phyloP scores from a whole-genome alignment of 768 basidiomycete species.

The Termitomyces sp. region DNA sequence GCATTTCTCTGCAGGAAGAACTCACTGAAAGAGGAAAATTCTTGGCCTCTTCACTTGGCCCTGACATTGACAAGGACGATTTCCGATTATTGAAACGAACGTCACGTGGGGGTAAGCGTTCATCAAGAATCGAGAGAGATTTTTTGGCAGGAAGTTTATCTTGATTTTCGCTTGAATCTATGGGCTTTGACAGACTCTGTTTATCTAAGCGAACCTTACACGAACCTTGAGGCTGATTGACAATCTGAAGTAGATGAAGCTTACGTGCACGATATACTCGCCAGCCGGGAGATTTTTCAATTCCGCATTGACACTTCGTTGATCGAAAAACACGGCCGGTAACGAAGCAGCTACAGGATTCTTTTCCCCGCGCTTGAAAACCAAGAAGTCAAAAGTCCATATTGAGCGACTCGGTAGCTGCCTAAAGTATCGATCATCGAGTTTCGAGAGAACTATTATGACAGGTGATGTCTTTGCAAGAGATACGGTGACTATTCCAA shows the following conservation, averaged over 20 bases:
- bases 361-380: conserved; percentile 41
- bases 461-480: conserved; percentile 32
- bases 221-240: background rate
- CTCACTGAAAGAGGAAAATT: background rate
- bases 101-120: background rate
- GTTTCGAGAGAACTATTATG: conserved; percentile 46
- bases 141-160: background rate
- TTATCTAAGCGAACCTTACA: conserved; percentile 14
- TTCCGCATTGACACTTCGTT: conserved; percentile 37
- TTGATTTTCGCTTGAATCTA: background rate
- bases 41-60: background rate
- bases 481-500: conserved; percentile 38
- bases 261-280: conserved; percentile 39
- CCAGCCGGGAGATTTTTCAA: conserved; percentile 33
- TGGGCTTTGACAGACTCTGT: background rate
- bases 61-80: background rate
- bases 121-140: background rate
- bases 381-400: conserved; percentile 46
- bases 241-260: conserved; percentile 6
- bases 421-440: conserved; percentile 43
- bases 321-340: conserved; percentile 21
- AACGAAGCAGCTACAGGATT: conserved; percentile 30
- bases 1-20: too few relatives aligned
- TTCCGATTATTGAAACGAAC: background rate
- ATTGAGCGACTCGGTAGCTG: conserved; percentile 31